Evolutionary conservation across 805 yeast species (phyloP), one percentile per base, ranked within the genome.

Genomic region (Huiozyma sinensis): DNA sequence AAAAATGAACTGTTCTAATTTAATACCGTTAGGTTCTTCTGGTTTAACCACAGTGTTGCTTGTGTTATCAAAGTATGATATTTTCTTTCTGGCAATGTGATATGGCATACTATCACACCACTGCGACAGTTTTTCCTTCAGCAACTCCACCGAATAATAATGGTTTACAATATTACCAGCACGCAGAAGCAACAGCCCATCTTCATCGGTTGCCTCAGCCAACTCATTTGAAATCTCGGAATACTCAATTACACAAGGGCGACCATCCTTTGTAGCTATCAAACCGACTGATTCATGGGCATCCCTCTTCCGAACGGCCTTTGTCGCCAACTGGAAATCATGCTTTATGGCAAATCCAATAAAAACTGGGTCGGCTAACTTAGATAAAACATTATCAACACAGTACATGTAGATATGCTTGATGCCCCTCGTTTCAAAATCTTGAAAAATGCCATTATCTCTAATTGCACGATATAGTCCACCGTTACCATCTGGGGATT

Each of bases 141-240:
- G 68, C 55, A 88, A 75, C n/a, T 75, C 81, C 39, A 85, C 85
- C 4, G 89, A 81, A 65, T 90, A 92, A 65, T 89, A 92, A 65
- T 92, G 98, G 62, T 92, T 92, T 44, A 92, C 99, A 50, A 92
- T 92, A 65, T 92, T 92, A 28, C 96, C 99, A 4, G 97, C 96
- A 53, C 97, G 76, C 53, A 87, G 75, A 50, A 75, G 75, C 47
- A 92, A 71, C 48, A 81, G 69, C 12, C 80, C 83, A 28, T 71
- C 61, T 1, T 73, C 72, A 50, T 83, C 92, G 28, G 65, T 65
- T 47, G 76, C 79, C 55, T 76, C 77, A 24, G 90, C 81, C 56
- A 89, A 71, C 51, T 83, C 89, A 31, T 68, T 58, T 7, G 87
- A 72, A 49, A 92, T 87, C 66, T 92, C 99, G 35, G 94, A 82